Base-by-base conservation (phyloP, 1,284 basidiomycete genomes). In the Boletus smithii region DNA sequence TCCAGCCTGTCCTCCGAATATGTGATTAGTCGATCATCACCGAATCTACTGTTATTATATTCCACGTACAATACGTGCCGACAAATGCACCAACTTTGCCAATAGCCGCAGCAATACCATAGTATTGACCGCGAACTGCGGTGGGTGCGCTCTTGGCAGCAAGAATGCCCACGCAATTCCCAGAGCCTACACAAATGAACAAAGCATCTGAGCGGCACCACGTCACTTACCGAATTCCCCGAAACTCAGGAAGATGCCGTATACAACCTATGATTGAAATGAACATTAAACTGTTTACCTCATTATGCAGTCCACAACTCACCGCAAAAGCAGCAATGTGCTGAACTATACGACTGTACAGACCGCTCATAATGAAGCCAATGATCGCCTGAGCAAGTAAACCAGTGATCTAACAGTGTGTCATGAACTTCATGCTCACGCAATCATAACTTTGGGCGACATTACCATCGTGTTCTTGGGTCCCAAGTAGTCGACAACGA, bases 31-130 rank as follows among this genome's bases (percentile, higher is more conserved):
- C 6, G 10, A 36, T 26, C 17, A 17, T 31, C n/a, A 20, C 9
- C 10, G 7, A 35, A 44, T 33, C 14, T 30, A 27, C 5, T 29
- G 20, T 27, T 14, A 18, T 16, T 6, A 26, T 29, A 33, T 44
- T 42, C 38, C 16, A 71, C 78, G 14, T 65, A 80, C 80, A 75
- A 81, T 83, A 91, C 39, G 83, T 88, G 31, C 91, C 88, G 47
- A 85, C 79, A 66, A 94, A 93, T 4, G 91, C 91, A 23, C 90
- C 90, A 36, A 91, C 62, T 69, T 97, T 97, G n/a, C 94, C 95
- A 31, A 91, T 65, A 4, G 92, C 94, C 36, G 94, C 94, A 4
- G 90, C 91, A 37, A 82, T 60, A 24, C 88, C 90, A 62, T 93
- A 95, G 66, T 86, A 87, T 52, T 93, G 87, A 2, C 91, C 91